Base-by-base conservation (phyloP, 371 early-diverging fungal species). In the Mortierella sp. region DNA sequence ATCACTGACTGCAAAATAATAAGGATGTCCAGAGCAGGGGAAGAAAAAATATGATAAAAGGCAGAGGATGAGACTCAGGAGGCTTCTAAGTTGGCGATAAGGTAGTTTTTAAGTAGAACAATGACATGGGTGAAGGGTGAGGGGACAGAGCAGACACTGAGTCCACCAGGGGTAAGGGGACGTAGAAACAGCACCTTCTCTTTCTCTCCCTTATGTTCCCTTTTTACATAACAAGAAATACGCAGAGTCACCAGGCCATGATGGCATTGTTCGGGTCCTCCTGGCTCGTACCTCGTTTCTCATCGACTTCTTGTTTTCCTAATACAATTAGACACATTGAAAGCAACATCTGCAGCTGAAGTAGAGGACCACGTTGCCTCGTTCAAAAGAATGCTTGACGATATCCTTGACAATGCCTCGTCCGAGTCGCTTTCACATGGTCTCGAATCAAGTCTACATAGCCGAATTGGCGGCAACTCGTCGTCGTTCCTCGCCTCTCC, bases 291-390 rank as follows among this genome's bases (percentile, higher is more conserved):
- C 46, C 24, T 31, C 48, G 34, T 26, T 34, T 21, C 41, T 15
- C 51, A 21, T 60, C 26, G 42, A 37, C 17, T 37, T n/a, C n/a
- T n/a, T n/a, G n/a, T 26, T 6, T 21, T 30, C 37, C 0, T 15
- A 6, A 17, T 24, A 21, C 30, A 28, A 47, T 31, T 48, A 70
- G 64, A 42, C 21, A 48, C 60, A 27, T 12, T 26, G 23, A 62
- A 43, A 39, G 28, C 49, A n/a, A 21, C 51, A 42, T 14, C 53
- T 17, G n/a, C 56, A 14, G 52, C 56, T 21, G 70, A 69, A 30
- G 76, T 69, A 21, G 76, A 76, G 44, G 76, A 76, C 46, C 76
- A 76, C 61, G 76, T 76, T 27, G 76, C 76, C 19, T 69, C 76
- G 27, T 76, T 76, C 62, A 76, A 69, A 32, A 60, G 70, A 60